A percentile compares a stretch with the other conserved stretches of the same genome.
Conservation (phyloP, 2,329 filamentous ascomycete genomes). For the Aspergillus sojae region DNA sequence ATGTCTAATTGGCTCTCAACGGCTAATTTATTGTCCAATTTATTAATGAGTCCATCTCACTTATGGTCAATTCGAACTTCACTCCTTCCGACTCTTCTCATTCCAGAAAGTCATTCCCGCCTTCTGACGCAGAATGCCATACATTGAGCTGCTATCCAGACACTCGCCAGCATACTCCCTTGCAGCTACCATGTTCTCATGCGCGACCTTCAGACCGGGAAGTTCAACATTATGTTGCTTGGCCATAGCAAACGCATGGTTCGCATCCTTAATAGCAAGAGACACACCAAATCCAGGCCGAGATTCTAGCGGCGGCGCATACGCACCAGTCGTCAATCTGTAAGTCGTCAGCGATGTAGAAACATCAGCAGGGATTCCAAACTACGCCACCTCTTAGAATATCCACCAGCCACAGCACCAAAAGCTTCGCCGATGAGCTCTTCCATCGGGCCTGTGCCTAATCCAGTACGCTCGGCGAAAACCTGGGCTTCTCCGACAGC, state of each 20-base stretch:
- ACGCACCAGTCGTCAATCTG: constrained; percentile 47
- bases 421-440: constrained; percentile 49
- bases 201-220: constrained; percentile 38
- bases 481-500: constrained; percentile 50
- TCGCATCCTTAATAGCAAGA: constrained; percentile 42
- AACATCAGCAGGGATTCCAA: neutral
- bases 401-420: constrained; percentile 45
- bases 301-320: constrained; percentile 40
- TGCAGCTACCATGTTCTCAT: constrained; percentile 39
- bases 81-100: constrained; percentile 37
- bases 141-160: constrained; percentile 44
- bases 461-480: constrained; percentile 49
- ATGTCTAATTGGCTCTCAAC: no score
- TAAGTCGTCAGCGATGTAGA: neutral
- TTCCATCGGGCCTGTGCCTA: constrained; percentile 46
- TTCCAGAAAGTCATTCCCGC: constrained; percentile 43
- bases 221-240: constrained; percentile 34
- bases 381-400: constrained; percentile 42
- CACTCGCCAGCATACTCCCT: constrained; percentile 41
- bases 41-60: neutral
- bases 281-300: constrained; percentile 42
- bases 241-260: constrained; percentile 38
- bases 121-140: constrained; percentile 39
- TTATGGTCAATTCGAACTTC: neutral
- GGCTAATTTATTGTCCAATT: neutral